Base-by-base conservation (phyloP, 1,139 yeast species). In the Sugiyamaella pinicola region DNA sequence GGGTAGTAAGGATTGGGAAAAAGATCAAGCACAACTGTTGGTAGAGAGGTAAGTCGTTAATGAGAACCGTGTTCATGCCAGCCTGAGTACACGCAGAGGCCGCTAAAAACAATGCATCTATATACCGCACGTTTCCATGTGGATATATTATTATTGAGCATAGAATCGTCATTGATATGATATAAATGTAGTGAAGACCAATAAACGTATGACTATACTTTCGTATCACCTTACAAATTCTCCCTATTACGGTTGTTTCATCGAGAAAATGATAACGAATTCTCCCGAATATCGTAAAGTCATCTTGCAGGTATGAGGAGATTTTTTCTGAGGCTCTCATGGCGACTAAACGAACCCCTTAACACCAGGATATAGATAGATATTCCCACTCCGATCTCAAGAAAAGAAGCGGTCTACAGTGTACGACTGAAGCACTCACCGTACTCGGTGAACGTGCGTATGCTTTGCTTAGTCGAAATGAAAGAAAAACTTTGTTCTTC, bases 31-130 rank as follows among this genome's bases (percentile, higher is more conserved):
- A 58, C 18, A 90, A 78, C 67, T 91, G 97, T 69, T 93, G 98
- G 71, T 85, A 91, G 46, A 87, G 69, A 1, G 75, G 70, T 55
- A 88, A 62, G 0, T 72, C 68, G 64, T 87, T 87, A 37, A 85
- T 61, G 64, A 89, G 81, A 18, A 87, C 75, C 0, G 97, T 84
- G 64, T 89, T 89, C 55, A 95, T 73, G 0, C 99, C 99, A 0
- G 96, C 96, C 66, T 91, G 97, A 0, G 99, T 89, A 2, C 85
- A 73, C 0, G 93, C 82, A 3, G 96, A 93, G 5, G 84, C 72
- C 0, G 90, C 78, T 53, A 88, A 74, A 69, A 90, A 89, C 39
- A 95, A 71, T 1, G 87, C 82, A 72, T 95, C 98, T 42, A 88
- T 83, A 66, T 91, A 95, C 3, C 67, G 57, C 35, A 83, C 73